Base-by-base conservation (phyloP, 202 grass and related monocot genomes). In the Panicum hallii region DNA sequence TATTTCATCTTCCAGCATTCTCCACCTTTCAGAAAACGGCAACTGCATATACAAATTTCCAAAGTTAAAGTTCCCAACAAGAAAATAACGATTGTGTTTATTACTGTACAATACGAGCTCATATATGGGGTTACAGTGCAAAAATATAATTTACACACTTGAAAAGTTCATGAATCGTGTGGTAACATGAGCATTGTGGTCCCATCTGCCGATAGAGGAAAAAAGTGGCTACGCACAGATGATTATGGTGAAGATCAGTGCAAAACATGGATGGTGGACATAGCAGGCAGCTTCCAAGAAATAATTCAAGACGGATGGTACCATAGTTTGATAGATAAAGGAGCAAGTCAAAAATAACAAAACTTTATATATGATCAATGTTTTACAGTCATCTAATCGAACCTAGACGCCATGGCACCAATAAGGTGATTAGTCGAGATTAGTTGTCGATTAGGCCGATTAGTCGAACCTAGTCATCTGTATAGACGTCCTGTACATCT, bases 21-120 rank as follows among this genome's bases (percentile, higher is more conserved):
- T 96, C 93, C 97, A 99, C 64, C 97, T 94, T 60, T 99, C 93
- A 79, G 93, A 90, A 78, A 99, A 99, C 2, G 97, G 97, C 82
- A 96, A 79, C 97, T 99, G 76, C 88, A 79, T 75, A 79, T 67
- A 70, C 54, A 83, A 64, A 72, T 64, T 42, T 32, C 41, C 11
- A 62, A 64, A 50, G 23, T 80, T 38, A 80, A 72, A 80, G 45
- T 47, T 34, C 34, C 19, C 70, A 48, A 72, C 6, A 16, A 63
- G 15, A 8, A 6, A 61, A 71, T 22, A 71, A 20, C 15, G 64
- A 17, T 70, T 55, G 2, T 49, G 47, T 47, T 2, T 45, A 22
- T 17, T 73, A 58, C 20, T 47, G n/a, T 60, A 67, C 50, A 48
- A 20, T 45, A 4, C 32, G 20, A 52, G 20, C 45, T 55, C 46